phyloP scores from a whole-genome alignment of 768 basidiomycete genomes.

The Lentinus tigrinus region DNA sequence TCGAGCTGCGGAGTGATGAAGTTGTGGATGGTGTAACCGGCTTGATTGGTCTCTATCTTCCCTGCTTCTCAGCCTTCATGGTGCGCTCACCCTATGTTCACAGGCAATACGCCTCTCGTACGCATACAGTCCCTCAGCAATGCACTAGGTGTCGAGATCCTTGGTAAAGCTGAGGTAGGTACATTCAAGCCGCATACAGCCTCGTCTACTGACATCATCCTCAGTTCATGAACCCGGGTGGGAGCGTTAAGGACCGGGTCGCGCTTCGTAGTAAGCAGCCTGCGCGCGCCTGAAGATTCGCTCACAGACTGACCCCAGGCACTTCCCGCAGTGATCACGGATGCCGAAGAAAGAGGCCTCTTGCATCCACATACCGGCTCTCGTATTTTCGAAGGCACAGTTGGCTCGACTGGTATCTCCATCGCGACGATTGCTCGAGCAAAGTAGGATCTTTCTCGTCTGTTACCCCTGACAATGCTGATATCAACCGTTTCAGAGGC shows the following conservation, averaged over 20 bases:
- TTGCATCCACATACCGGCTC: constrained; percentile 86
- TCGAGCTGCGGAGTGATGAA: constrained; percentile 75
- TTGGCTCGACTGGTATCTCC: constrained; percentile 94
- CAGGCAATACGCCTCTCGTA: constrained; percentile 93
- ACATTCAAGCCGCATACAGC: neutral
- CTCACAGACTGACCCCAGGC: neutral
- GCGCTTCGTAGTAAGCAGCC: constrained; percentile 75
- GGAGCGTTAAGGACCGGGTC: constrained; percentile 98
- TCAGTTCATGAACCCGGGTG: constrained; percentile 94
- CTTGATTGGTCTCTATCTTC: constrained; percentile 67
- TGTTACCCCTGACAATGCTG: neutral
- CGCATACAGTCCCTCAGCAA: constrained; percentile 91
- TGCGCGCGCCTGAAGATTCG: neutral
- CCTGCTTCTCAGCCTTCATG: too few species aligned
- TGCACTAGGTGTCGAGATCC: constrained; percentile 88
- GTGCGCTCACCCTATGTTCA: neutral
- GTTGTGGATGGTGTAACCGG: constrained; percentile 79
- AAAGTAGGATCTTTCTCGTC: constrained; percentile 45
- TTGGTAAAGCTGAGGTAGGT: constrained; percentile 86
- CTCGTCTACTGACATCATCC: neutral
- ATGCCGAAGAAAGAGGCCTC: constrained; percentile 83
- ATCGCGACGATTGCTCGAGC: constrained; percentile 91
- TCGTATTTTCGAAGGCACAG: constrained; percentile 95
- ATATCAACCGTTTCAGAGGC: constrained; percentile 50
- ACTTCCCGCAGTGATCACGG: constrained; percentile 74